These are phyloP conservation scores for maize (Zea mays) DNA, from an alignment of 176 grass and related monocot genomes.

Conservation along the genomic window DNA sequence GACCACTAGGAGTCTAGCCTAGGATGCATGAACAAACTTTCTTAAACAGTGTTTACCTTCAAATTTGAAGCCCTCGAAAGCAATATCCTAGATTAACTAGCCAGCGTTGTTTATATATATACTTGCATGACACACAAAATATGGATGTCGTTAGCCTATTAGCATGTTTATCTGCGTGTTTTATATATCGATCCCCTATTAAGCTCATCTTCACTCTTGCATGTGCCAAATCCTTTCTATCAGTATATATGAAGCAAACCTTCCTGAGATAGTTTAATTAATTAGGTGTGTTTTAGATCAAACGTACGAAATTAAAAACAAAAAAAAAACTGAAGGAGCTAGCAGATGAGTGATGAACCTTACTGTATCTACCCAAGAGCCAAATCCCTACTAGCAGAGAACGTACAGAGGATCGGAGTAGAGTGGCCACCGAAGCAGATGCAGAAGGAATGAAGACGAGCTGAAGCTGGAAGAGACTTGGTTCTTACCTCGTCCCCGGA, in stretches of 20 bases:
- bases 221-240: background rate
- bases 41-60: background rate
- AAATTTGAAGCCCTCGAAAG: background rate
- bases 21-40: background rate
- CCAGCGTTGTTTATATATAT: background rate
- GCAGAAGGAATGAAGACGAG: background rate
- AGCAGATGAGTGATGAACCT: background rate
- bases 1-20: background rate
- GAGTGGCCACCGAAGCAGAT: background rate
- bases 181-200: background rate
- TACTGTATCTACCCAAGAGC: background rate
- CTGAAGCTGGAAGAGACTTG: background rate
- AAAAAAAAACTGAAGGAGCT: background rate
- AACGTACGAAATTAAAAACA: background rate
- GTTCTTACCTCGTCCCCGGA: conserved; percentile 47
- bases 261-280: background rate
- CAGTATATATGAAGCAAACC: background rate
- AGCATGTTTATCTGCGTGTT: background rate
- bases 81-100: background rate
- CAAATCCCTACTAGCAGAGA: background rate
- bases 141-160: background rate
- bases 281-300: background rate
- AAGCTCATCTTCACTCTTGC: background rate
- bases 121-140: background rate
- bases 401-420: background rate